phyloP scores from a whole-genome alignment of 139 green algal species.

The Asterochloris erici region DNA sequence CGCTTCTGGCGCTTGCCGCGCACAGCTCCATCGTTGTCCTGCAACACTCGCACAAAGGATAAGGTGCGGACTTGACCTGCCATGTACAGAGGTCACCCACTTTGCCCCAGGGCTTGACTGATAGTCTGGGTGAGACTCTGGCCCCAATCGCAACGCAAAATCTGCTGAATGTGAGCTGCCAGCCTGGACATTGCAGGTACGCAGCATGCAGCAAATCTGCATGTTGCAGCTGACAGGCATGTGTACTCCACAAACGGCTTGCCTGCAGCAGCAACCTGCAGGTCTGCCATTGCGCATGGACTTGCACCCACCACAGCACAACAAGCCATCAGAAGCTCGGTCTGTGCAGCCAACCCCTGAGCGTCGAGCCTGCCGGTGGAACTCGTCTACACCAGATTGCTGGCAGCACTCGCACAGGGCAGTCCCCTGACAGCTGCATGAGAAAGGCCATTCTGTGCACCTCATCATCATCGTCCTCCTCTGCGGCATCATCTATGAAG shows the following conservation, averaged over 20 bases:
- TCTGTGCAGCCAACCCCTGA: neutral
- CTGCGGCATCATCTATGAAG: slow-evolving; percentile 52
- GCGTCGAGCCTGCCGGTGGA: neutral
- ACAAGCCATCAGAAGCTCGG: neutral
- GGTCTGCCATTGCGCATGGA: neutral
- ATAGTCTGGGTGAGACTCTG: neutral
- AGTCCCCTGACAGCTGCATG: neutral
- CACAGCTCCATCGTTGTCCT: slow-evolving; percentile 7
- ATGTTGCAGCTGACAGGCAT: too few species aligned
- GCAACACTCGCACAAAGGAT: neutral
- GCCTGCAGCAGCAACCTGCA: neutral
- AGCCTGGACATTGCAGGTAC: neutral
- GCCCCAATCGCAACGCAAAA: neutral
- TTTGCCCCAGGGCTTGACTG: neutral
- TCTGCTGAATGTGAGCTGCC: neutral
- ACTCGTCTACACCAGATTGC: neutral
- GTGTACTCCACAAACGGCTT: too few species aligned
- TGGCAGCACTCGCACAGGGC: neutral
- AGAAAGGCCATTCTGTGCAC: neutral
- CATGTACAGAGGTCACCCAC: neutral
- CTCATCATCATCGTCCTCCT: slow-evolving; percentile 31
- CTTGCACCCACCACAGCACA: neutral
- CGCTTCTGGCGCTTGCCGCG: slow-evolving; percentile 31
- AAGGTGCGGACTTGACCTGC: neutral
- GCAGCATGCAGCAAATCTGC: neutral